phyloP scores from a whole-genome alignment of 2,329 filamentous ascomycete genomes.

The Aaosphaeria arxii region DNA sequence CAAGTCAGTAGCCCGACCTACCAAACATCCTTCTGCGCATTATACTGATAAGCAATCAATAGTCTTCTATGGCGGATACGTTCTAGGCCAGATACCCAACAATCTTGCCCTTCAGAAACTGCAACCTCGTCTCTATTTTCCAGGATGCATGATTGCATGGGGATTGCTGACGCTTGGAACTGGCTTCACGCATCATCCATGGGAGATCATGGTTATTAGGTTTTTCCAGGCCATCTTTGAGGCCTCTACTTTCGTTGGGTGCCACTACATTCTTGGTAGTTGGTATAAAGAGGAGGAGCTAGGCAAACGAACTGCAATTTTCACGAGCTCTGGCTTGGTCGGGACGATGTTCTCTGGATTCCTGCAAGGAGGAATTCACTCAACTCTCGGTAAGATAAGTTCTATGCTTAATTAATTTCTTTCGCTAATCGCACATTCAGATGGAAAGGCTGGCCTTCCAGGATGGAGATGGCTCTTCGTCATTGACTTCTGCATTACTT shows the following conservation, averaged over 20 bases:
- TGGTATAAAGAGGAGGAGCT: slow-evolving; percentile 63
- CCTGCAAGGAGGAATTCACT: slow-evolving; percentile 55
- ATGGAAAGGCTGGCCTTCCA: slow-evolving; percentile 49
- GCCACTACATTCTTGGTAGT: slow-evolving; percentile 56
- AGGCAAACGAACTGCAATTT: slow-evolving; percentile 60
- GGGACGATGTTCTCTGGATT: slow-evolving; percentile 63
- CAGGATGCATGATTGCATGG: slow-evolving; percentile 61
- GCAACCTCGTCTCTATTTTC: slow-evolving; percentile 62
- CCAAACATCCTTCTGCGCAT: background rate
- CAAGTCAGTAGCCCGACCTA: slow-evolving; percentile 11
- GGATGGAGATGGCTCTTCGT: slow-evolving; percentile 48
- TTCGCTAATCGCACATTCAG: background rate
- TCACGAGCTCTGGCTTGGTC: slow-evolving; percentile 58
- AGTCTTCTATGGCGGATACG: slow-evolving; percentile 39
- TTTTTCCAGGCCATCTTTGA: slow-evolving; percentile 55
- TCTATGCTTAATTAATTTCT: background rate
- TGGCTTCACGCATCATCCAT: slow-evolving; percentile 50
- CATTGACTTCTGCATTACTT: slow-evolving; percentile 55
- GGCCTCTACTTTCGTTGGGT: slow-evolving; percentile 55
- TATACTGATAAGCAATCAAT: slow-evolving; percentile 5
- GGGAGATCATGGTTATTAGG: slow-evolving; percentile 59
- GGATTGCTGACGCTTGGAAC: slow-evolving; percentile 62
- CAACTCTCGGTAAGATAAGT: slow-evolving; percentile 21
- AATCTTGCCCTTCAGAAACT: slow-evolving; percentile 58
- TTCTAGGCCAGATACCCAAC: slow-evolving; percentile 51